phyloP scores from a whole-genome alignment of 1,139 yeast species.

The Saccharomycopsis hybrid region DNA sequence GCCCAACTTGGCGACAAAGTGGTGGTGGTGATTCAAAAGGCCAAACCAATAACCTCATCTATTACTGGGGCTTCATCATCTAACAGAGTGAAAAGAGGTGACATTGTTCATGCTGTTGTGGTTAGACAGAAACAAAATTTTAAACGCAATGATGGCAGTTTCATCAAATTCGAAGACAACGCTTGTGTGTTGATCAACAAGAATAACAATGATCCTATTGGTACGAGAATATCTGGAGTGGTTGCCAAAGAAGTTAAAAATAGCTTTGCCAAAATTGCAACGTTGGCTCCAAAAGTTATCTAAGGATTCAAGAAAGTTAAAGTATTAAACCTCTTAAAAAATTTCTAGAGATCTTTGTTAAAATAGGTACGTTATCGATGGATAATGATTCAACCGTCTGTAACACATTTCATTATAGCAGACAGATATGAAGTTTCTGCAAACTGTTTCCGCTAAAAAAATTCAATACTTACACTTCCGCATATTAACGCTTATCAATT shows the following conservation, averaged over 20 bases:
- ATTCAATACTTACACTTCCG: too few relatives aligned
- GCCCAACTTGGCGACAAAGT: constrained; percentile 88
- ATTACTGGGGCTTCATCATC: constrained; percentile 64
- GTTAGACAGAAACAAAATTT: constrained; percentile 89
- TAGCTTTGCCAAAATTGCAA: constrained; percentile 79
- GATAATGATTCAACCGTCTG: too few relatives aligned
- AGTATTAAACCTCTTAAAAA: too few relatives aligned
- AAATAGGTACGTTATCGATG: too few relatives aligned
- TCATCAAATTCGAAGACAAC: constrained; percentile 85
- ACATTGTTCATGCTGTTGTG: constrained; percentile 90
- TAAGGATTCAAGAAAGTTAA: constrained; percentile 27
- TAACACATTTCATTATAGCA: too few relatives aligned
- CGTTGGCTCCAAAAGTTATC: constrained; percentile 85
- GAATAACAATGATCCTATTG: constrained; percentile 84
- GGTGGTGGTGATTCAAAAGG: constrained; percentile 91
- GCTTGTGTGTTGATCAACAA: constrained; percentile 94
- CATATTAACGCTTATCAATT: too few relatives aligned
- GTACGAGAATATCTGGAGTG: constrained; percentile 86
- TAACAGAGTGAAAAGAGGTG: constrained; percentile 89
- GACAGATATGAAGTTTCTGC: too few relatives aligned
- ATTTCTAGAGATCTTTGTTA: too few relatives aligned
- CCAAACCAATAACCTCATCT: constrained; percentile 56
- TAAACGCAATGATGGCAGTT: constrained; percentile 82
- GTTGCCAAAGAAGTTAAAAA: constrained; percentile 88
- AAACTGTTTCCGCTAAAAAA: too few relatives aligned